A percentile compares a stretch with the other conserved stretches of the same genome.
Conservation (phyloP, 2,329 filamentous ascomycete genomes). For the Annulohypoxylon truncatum region DNA sequence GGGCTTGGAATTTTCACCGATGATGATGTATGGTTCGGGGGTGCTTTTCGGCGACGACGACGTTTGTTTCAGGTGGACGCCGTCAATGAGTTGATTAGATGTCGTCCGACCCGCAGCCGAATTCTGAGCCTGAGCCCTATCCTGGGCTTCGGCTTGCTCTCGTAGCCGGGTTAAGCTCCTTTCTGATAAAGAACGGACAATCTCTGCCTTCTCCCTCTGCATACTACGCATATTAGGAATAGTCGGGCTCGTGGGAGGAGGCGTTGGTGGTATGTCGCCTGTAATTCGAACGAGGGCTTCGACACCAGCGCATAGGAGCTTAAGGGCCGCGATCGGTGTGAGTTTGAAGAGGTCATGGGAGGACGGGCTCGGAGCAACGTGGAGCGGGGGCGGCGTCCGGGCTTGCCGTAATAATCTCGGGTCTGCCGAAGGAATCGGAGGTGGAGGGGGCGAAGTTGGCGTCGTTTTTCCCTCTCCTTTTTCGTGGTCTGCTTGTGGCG, state of each 20-base stretch:
- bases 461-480: conserved; percentile 41
- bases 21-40: conserved; percentile 67
- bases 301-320: conserved; percentile 78
- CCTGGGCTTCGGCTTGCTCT: conserved; percentile 53
- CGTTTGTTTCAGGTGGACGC: conserved; percentile 61
- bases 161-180: conserved; percentile 62
- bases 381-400: conserved; percentile 56
- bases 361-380: conserved; percentile 55
- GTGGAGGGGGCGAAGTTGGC: conserved; percentile 52
- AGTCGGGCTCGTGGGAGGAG: conserved; percentile 71
- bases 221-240: conserved; percentile 74
- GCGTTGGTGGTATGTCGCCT: conserved; percentile 84
- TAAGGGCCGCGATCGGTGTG: conserved; percentile 78
- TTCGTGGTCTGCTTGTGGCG: conserved; percentile 19
- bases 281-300: conserved; percentile 78
- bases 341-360: conserved; percentile 78
- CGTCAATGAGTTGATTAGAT: conserved; percentile 60
- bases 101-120: conserved; percentile 23
- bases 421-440: conserved; percentile 54
- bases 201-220: conserved; percentile 71
- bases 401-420: conserved; percentile 50
- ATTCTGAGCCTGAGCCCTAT: conserved; percentile 5
- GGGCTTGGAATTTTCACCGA: conserved; percentile 77
- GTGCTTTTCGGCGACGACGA: conserved; percentile 40
- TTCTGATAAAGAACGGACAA: conserved; percentile 68